phyloP scores from a whole-genome alignment of 345 rosid species.

The Rhizophora apiculata region DNA sequence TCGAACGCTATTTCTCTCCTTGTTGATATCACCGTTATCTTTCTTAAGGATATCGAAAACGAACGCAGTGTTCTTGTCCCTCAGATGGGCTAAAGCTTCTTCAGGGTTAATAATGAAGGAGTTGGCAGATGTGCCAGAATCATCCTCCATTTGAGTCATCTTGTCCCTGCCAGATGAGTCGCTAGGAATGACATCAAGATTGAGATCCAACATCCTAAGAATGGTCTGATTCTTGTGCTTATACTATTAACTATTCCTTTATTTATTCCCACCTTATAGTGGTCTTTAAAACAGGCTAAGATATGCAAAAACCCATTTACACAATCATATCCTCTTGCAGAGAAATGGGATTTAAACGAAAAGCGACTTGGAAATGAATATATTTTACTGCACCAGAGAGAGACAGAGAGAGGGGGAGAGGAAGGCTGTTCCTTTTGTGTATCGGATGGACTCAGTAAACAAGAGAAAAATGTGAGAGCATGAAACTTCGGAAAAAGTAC shows the following conservation, averaged over 20 bases:
- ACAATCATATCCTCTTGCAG: neutral
- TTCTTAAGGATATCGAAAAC: slow-evolving; percentile 44
- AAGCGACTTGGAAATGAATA: neutral
- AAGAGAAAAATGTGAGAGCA: neutral
- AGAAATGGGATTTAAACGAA: neutral
- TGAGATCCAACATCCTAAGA: slow-evolving; percentile 58
- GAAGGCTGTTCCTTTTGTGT: slow-evolving; percentile 13
- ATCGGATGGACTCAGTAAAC: slow-evolving; percentile 25
- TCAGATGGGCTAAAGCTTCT: slow-evolving; percentile 25
- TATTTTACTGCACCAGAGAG: too few species aligned
- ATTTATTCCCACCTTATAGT: neutral
- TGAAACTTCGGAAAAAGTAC: slow-evolving; percentile 14
- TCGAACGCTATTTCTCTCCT: slow-evolving; percentile 13
- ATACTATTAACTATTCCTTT: neutral
- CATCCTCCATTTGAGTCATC: slow-evolving; percentile 30
- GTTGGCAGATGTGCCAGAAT: slow-evolving; percentile 44
- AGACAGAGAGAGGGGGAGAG: neutral
- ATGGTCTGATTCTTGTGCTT: neutral
- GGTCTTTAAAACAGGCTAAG: neutral
- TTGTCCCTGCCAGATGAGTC: slow-evolving; percentile 28
- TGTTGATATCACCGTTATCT: slow-evolving; percentile 5
- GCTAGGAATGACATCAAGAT: slow-evolving; percentile 42
- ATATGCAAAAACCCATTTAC: slow-evolving; percentile 2
- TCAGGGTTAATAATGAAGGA: slow-evolving; percentile 45
- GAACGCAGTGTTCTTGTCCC: slow-evolving; percentile 37